These are phyloP conservation scores for Blastocystis sp. DNA, from an alignment of 352 stramenopile species.

Conservation along the genomic window DNA sequence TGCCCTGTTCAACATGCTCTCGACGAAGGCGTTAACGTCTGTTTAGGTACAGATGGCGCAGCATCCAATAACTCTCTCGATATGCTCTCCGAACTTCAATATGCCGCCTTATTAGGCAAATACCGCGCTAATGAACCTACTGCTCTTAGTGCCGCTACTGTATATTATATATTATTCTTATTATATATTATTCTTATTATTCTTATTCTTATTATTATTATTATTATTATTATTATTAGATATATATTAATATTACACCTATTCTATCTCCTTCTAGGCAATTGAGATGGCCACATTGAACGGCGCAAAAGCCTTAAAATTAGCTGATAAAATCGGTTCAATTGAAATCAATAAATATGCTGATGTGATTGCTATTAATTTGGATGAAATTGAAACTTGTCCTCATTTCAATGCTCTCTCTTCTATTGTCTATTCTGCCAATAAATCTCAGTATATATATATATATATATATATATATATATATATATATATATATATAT, in stretches of 20 bases:
- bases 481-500: conserved; percentile 38
- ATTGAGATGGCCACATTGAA: conserved; percentile 67
- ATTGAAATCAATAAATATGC: conserved; percentile 60
- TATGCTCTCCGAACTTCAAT: conserved; percentile 66
- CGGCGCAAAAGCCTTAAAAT: conserved; percentile 57
- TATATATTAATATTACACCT: too few relatives aligned
- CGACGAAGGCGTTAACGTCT: conserved; percentile 59
- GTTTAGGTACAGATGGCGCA: conserved; percentile 59
- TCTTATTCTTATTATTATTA: too few relatives aligned
- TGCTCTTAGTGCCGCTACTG: conserved; percentile 37
- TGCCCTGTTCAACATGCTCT: conserved; percentile 55
- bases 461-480: conserved; percentile 35
- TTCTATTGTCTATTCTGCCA: conserved; percentile 61
- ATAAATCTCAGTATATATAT: conserved; percentile 49
- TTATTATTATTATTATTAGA: too few relatives aligned
- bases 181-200: too few relatives aligned
- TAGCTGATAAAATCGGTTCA: conserved; percentile 58
- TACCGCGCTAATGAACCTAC: conserved; percentile 50
- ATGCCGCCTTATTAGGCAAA: conserved; percentile 62
- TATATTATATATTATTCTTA: too few relatives aligned
- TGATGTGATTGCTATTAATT: conserved; percentile 58
- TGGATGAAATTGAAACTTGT: conserved; percentile 59
- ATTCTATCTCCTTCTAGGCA: conserved; percentile 49
- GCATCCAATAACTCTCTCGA: conserved; percentile 66
- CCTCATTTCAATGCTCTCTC: conserved; percentile 64